Evolutionary conservation across 176 grass and related monocot species (phyloP), one percentile per base, ranked within the genome.

Genomic region (Oryza nivara): DNA sequence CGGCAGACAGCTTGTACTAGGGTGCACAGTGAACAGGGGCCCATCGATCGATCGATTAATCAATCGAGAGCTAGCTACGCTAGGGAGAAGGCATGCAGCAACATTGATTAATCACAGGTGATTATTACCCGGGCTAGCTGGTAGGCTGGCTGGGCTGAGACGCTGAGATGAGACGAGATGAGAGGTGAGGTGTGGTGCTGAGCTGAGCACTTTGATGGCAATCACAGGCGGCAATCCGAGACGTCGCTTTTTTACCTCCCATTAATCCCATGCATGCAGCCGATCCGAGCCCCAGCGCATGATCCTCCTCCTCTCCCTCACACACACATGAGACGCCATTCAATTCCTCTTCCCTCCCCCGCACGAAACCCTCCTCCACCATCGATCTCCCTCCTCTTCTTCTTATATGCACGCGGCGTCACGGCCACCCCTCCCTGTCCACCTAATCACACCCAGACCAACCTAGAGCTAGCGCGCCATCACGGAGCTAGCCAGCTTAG

Each of bases 181-280:
- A 47, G 34, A 41, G 7, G 40, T 35, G 69, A 28, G 61, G 40
- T 51, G 48, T 51, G 48, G 48, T 51, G 80, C 43, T 46, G 23
- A 73, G 71, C 60, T 66, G 81, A 45, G 78, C 78, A 67, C 82
- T 95, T 95, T 98, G 92, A 98, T 98, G 86, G 73, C 89, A 85
- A 91, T 98, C 95, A 93, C 92, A 98, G 86, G 95, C 91, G 79
- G 47, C 92, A 90, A 93, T 94, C 78, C 68, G 75, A 80, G 75
- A 92, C 83, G 91, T 92, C 92, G 85, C 91, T 95, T 92, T 36
- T 94, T 83, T 76, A 80, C 73, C 81, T 92, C 90, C 86, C 90
- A 78, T 88, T 90, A 92, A 92, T 88, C 88, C 88, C 95, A 93
- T 98, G 92, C 95, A 92, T 86, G 78, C 91, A 60, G 75, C 83